These are phyloP conservation scores for Fusarium musae DNA, from an alignment of 2,329 filamentous ascomycete genomes.

Conservation along the genomic window DNA sequence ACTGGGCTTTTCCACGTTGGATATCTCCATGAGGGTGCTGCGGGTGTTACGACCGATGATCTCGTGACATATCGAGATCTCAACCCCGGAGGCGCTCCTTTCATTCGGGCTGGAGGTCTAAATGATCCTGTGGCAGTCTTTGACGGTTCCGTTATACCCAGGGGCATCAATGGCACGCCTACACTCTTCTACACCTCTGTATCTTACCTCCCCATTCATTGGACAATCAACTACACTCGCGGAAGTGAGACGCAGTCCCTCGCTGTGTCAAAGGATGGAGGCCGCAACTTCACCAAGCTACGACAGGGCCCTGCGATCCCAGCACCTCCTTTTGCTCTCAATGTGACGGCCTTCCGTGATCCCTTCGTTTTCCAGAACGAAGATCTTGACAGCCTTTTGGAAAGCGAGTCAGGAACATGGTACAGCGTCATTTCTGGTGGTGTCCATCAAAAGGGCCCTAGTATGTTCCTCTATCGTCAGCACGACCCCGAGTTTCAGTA, in stretches of 20 bases:
- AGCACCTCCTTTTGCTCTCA: constrained; percentile 33
- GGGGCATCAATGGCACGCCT: constrained; percentile 55
- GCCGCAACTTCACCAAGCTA: constrained; percentile 40
- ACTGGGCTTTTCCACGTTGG: constrained; percentile 58
- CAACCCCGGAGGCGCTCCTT: constrained; percentile 54
- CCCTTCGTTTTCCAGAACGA: constrained; percentile 40
- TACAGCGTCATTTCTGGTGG: constrained; percentile 39
- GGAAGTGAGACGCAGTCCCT: constrained; percentile 59
- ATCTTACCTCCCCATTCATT: constrained; percentile 57
- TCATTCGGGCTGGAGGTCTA: constrained; percentile 52
- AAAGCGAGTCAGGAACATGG: constrained; percentile 35
- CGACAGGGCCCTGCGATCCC: constrained; percentile 37
- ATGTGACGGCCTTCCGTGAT: constrained; percentile 42
- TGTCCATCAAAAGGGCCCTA: constrained; percentile 36
- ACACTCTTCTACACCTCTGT: constrained; percentile 59
- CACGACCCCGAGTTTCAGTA: constrained; percentile 39
- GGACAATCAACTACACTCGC: constrained; percentile 57
- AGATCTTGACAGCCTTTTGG: constrained; percentile 26
- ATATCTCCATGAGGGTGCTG: constrained; percentile 52
- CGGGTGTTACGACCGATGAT: constrained; percentile 55
- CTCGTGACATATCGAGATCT: constrained; percentile 52
- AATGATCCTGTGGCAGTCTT: constrained; percentile 51
- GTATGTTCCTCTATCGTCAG: constrained; percentile 40
- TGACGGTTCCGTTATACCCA: constrained; percentile 57
- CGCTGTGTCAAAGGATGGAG: constrained; percentile 54